Base-by-base conservation (phyloP, 2,329 filamentous ascomycete species). In the Stemphylium vesicarium region DNA sequence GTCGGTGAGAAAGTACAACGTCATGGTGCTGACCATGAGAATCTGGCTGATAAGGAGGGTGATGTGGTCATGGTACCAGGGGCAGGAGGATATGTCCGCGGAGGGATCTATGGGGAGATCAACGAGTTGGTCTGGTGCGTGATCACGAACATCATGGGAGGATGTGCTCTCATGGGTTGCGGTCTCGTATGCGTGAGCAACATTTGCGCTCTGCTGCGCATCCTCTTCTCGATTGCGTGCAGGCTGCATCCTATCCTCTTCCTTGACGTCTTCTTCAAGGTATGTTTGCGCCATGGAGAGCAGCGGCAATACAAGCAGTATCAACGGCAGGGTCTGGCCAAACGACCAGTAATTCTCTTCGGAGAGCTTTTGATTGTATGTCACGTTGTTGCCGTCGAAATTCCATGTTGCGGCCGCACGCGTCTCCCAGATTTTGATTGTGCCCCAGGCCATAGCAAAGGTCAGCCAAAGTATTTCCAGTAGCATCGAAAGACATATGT, bases 381-480 rank as follows among this genome's bases (percentile, higher is more conserved):
- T 57, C 0, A 61, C 39, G 20, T 59, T 36, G 1, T 54, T 18
- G 16, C 58, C 57, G 15, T 60, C 44, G 13, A 42, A 44, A 26
- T 60, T 61, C 44, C 45, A 56, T 16, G 37, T 33, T 2, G 53
- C 56, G 8, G 55, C 39, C 8, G 46, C 20, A 4, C 65, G 56
- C 4, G 66, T 69, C 8, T 54, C 47, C 54, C 53, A 69, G 5
- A 69, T 46, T 49, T 68, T 68, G 46, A 69, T 66, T 2, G 64
- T 62, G 8, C 65, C 65, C 65, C 66, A 69, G 8, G 65, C 62
- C 36, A 69, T 67, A 24, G 66, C 64, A 24, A 66, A 66, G 2
- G 55, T 13, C 12, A 69, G 54, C 66, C 66, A 69, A 6, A 66
- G 43, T 8, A 69, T 65, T 50, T 69, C 59, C 3, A 60, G 31